A percentile compares a stretch with the other conserved stretches of the same genome.
These are phyloP conservation scores for Vishniacozyma victoriae DNA, from an alignment of 768 basidiomycete species.

Conservation along the genomic window DNA sequence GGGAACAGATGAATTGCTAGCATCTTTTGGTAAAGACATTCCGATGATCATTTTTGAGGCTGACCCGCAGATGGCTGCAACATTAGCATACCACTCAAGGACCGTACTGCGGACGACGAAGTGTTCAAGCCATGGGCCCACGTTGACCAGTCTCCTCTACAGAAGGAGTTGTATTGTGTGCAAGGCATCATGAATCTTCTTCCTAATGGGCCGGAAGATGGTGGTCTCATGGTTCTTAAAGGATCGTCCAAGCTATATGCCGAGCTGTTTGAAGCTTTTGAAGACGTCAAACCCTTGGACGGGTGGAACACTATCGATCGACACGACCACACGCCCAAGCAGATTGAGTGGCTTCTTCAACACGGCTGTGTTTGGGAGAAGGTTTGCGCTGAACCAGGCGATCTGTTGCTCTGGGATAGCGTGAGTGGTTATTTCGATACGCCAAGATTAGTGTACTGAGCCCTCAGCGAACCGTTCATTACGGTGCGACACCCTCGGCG, in stretches of 20 bases:
- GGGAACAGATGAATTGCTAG: constrained; percentile 39
- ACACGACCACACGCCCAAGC: constrained; percentile 18
- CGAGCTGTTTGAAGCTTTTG: constrained; percentile 44
- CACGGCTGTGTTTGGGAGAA: constrained; percentile 46
- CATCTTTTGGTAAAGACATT: constrained; percentile 31
- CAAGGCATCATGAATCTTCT: constrained; percentile 42
- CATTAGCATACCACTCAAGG: constrained; percentile 36
- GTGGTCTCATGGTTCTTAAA: constrained; percentile 48
- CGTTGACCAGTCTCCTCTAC: constrained; percentile 40
- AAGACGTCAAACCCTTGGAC: constrained; percentile 19
- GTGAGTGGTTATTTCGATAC: constrained; percentile 32
- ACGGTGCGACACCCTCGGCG: too few relatives aligned
- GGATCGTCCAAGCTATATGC: constrained; percentile 41
- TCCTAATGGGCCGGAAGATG: constrained; percentile 47
- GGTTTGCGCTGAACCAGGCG: constrained; percentile 42
- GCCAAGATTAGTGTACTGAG: too few relatives aligned
- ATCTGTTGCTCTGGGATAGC: constrained; percentile 46
- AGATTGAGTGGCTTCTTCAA: constrained; percentile 47
- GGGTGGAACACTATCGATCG: constrained; percentile 28
- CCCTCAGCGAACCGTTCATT: too few relatives aligned
- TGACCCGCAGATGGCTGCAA: constrained; percentile 24
- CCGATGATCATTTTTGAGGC: neutral
- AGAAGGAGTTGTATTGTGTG: constrained; percentile 21
- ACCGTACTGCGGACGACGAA: too few relatives aligned
- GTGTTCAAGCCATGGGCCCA: constrained; percentile 43